Conservation (phyloP, 2,329 filamentous ascomycete genomes). For the Elsinoe batatas region DNA sequence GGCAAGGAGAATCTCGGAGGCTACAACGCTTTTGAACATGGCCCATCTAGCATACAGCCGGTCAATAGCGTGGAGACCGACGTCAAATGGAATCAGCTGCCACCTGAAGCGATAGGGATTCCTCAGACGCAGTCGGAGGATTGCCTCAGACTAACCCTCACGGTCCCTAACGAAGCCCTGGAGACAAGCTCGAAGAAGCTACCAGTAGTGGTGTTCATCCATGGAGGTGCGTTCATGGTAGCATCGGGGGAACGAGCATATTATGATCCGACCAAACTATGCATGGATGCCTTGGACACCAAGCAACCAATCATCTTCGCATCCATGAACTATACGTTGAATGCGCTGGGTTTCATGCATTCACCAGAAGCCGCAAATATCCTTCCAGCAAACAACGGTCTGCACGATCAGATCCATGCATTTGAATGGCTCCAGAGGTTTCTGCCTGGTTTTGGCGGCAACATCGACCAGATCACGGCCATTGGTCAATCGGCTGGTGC, state of each 20-base stretch:
- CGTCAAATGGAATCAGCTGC: slow-evolving; percentile 14
- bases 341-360: slow-evolving; percentile 16
- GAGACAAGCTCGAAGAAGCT: too few species aligned
- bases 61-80: slow-evolving; percentile 12
- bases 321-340: slow-evolving; percentile 15
- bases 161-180: too few species aligned
- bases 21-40: slow-evolving; percentile 10
- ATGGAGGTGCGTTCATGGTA: slow-evolving; percentile 16
- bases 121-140: slow-evolving; percentile 12
- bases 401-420: slow-evolving; percentile 45
- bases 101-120: slow-evolving; percentile 7
- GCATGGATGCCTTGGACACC: slow-evolving; percentile 9
- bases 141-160: slow-evolving; percentile 14
- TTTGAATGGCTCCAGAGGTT: slow-evolving; percentile 45
- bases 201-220: slow-evolving; percentile 15
- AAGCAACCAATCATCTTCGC: slow-evolving; percentile 13
- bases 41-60: slow-evolving; percentile 14
- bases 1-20: background rate
- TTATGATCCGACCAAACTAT: slow-evolving; percentile 13
- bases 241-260: slow-evolving; percentile 12
- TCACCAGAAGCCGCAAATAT: slow-evolving; percentile 9
- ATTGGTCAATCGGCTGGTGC: slow-evolving; percentile 18
- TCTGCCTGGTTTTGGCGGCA: slow-evolving; percentile 43
- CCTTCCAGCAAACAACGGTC: slow-evolving; percentile 36
- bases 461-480: slow-evolving; percentile 15